Base-by-base conservation (phyloP, 2,329 filamentous ascomycete genomes). In the Paracamarosporium sp. region DNA sequence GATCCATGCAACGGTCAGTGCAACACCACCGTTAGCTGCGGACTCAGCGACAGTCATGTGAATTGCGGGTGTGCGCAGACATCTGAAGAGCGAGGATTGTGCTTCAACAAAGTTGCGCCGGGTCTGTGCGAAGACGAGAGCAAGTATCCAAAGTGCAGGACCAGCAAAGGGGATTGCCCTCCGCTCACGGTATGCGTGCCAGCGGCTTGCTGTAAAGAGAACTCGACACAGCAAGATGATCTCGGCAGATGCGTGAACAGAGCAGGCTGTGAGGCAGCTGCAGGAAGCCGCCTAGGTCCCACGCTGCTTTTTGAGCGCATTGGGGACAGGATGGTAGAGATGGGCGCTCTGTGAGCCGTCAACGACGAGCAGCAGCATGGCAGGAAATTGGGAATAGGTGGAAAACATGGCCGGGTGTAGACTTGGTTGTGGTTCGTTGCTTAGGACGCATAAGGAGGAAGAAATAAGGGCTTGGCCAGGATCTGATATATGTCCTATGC, bases 1-100 rank as follows among this genome's bases (percentile, higher is more conserved):
- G 56, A 54, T 9, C 53, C 66, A 9, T 77, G 74, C 60, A 66
- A 74, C 54, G 71, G 69, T 1, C 55, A 54, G 28, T 76, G 73
- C 61, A 51, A 54, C 11, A 64, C 62, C n/a, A 58, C 65, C 24
- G 60, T 63, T 8, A 45, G 62, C n/a, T 77, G 73, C 62, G 64
- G 66, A 20, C 22, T 59, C 13, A 50, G 55, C 41, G 54, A 46
- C 31, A 47, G 33, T 13, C 51, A 51, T 7, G 33, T 36, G 27
- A 56, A 54, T 9, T 76, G 75, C 48, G 68, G 67, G 12, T 76
- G 75, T 47, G 70, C 63, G 20, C 58, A 51, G 6, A 68, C 69
- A 5, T 50, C 57, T 11, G 63, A 60, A 13, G 60, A 61, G 41
- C 52, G 52, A 11, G 73, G 73, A 2, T 53, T 76, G 30, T 76